Conservation (phyloP, 2,329 filamentous ascomycete species). For the Cytospora piceicola region DNA sequence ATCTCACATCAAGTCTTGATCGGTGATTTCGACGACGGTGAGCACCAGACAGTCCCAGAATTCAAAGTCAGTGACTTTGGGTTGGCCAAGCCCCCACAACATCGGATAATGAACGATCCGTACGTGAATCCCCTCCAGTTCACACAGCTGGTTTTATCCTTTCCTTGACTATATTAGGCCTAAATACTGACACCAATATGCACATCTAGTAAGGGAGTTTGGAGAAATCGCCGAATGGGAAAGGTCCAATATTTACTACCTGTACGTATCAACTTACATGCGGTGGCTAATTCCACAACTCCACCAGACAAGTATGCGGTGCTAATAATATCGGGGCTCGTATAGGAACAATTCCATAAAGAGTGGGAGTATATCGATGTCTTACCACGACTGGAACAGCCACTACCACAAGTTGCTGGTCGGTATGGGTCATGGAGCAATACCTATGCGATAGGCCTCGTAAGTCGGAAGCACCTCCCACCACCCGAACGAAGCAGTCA, state of each 20-base stretch:
- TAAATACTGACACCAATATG: too few species aligned
- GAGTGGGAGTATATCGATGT: conserved; percentile 18
- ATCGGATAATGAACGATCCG: background rate
- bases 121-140: background rate
- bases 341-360: conserved; percentile 17
- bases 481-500: rapidly evolving
- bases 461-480: background rate
- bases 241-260: background rate
- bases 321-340: background rate
- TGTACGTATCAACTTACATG: background rate
- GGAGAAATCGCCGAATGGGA: too few species aligned
- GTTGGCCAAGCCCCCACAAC: background rate
- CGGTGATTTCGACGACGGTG: background rate
- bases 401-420: background rate
- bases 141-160: background rate
- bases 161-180: too few species aligned
- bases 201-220: background rate
- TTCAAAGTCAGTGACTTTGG: conserved; percentile 15
- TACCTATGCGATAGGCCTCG: conserved; percentile 1
- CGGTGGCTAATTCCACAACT: too few species aligned
- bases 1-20: conserved; percentile 7
- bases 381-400: background rate
- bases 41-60: background rate
- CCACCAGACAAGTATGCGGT: background rate
- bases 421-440: conserved; percentile 19